A percentile compares a stretch with the other conserved stretches of the same genome.
phyloP scores from a whole-genome alignment of 148 eudicot species.

The Silene conica region DNA sequence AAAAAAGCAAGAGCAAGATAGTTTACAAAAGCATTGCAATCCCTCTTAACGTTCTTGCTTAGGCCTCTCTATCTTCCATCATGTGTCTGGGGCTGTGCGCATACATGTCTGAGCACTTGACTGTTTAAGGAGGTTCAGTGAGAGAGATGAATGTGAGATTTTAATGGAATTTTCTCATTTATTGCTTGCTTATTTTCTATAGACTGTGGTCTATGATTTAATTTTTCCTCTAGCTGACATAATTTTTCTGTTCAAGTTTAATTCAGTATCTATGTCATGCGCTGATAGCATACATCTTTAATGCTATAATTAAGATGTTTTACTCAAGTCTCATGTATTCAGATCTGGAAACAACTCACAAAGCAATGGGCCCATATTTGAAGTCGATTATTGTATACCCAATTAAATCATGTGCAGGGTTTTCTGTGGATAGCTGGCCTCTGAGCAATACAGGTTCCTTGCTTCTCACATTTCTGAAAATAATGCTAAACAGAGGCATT shows the following conservation, averaged over 20 bases:
- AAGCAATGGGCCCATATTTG: constrained; percentile 32
- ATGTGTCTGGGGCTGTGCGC: background rate
- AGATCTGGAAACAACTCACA: constrained; percentile 32
- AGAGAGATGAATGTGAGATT: background rate
- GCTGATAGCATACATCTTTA: background rate
- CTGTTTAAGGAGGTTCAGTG: background rate
- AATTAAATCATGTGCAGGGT: constrained; percentile 89
- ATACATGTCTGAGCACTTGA: background rate
- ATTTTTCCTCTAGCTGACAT: background rate
- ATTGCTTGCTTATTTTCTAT: background rate
- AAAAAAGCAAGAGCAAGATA: background rate
- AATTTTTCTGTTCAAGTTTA: constrained; percentile 4
- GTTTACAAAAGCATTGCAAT: background rate
- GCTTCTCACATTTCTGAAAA: constrained; percentile 6
- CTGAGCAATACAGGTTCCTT: constrained; percentile 64
- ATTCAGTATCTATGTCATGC: background rate
- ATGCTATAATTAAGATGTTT: constrained; percentile 9
- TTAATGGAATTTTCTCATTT: background rate
- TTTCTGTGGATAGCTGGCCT: constrained; percentile 79
- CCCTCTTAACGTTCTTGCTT: background rate
- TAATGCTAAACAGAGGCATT: background rate
- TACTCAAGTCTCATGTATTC: constrained; percentile 22
- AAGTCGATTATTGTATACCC: constrained; percentile 73
- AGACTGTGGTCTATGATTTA: background rate
- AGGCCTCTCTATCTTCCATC: background rate